Percentiles rank a stretch among this genome's conserved stretches.
Conservation (phyloP, 805 yeast genomes). For the Teunomyces barrocoloradensis region DNA sequence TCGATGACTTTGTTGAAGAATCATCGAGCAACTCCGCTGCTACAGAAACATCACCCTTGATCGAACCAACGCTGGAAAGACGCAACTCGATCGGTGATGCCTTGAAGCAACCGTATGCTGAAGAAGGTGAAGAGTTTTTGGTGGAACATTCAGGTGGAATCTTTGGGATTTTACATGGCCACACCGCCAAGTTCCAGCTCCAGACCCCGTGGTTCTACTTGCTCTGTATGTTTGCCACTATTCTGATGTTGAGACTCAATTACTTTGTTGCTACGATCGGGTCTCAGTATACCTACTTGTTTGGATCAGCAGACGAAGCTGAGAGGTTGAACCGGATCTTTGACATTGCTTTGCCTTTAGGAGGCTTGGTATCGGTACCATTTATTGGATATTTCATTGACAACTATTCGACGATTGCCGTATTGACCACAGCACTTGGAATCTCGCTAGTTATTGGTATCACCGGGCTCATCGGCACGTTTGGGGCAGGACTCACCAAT, state of each 20-base stretch:
- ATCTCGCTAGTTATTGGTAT: constrained; percentile 47
- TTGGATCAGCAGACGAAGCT: constrained; percentile 38
- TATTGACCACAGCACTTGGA: constrained; percentile 37
- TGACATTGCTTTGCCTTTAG: constrained; percentile 55
- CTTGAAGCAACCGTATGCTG: constrained; percentile 50
- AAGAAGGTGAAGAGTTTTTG: constrained; percentile 44
- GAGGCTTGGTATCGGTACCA: constrained; percentile 55
- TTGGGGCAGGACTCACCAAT: constrained; percentile 42
- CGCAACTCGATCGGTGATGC: constrained; percentile 59
- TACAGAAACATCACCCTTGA: constrained; percentile 3
- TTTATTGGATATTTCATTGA: constrained; percentile 53
- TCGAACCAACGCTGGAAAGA: constrained; percentile 21
- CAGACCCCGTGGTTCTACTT: constrained; percentile 52
- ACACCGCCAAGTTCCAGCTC: constrained; percentile 47
- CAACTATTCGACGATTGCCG: constrained; percentile 45
- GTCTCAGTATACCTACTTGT: constrained; percentile 50
- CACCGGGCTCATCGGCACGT: constrained; percentile 45
- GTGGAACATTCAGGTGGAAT: constrained; percentile 42
- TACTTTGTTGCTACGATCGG: constrained; percentile 59
- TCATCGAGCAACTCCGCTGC: not conserved
- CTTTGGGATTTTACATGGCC: constrained; percentile 55
- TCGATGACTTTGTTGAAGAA: constrained; percentile 18
- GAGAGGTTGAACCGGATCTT: constrained; percentile 45
- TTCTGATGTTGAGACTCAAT: constrained; percentile 56
- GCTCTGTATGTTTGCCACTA: constrained; percentile 49